Evolutionary conservation across 805 yeast species (phyloP), one percentile per base, ranked within the genome.

Genomic region (Yueomyces sinensis): DNA sequence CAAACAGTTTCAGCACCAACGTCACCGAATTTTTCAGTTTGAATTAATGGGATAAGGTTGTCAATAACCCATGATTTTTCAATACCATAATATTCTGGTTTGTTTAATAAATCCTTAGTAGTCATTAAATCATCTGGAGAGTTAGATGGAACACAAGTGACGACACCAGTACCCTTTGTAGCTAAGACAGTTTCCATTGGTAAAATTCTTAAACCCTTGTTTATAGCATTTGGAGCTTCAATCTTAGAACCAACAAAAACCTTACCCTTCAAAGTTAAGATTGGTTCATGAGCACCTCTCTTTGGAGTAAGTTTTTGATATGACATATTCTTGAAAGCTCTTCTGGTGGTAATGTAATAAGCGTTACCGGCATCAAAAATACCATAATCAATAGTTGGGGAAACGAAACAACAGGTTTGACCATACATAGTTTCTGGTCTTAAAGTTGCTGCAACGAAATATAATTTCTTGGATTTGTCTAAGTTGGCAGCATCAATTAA

Each of bases 341-440:
- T 82, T 61, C 82, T 81, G 32, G 98, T 91, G 52, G 91, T 78
- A 54, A 91, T 76, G 62, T 63, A 86, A 48, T 78, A 78, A 43
- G 70, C 73, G 32, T 68, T 65, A 41, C 91, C 89, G 37, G 84
- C 89, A 55, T 83, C 82, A 56, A 82, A 91, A 34, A 91, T 60
- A 56, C 98, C 97, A 54, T 91, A 91, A 31, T 70, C 74, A 48
- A 91, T 83, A 66, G 82, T 84, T 56, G 97, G 95, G 20, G 95
- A 82, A 17, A 91, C 97, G 51, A 89, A 91, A 71, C 96, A 87
- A 69, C 95, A 83, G 4, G 95, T 83, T 68, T 91, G 97, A 43
- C 96, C 97, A 54, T 87, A 87, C 96, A 91, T 84, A 47, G 98
- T 91, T 65, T 91, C 98, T 23, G 98, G 96, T 65, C 98, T 78